Conservation (phyloP, 225 moss, liverwort and hornwort genomes). For the Marchantia paleacea region DNA sequence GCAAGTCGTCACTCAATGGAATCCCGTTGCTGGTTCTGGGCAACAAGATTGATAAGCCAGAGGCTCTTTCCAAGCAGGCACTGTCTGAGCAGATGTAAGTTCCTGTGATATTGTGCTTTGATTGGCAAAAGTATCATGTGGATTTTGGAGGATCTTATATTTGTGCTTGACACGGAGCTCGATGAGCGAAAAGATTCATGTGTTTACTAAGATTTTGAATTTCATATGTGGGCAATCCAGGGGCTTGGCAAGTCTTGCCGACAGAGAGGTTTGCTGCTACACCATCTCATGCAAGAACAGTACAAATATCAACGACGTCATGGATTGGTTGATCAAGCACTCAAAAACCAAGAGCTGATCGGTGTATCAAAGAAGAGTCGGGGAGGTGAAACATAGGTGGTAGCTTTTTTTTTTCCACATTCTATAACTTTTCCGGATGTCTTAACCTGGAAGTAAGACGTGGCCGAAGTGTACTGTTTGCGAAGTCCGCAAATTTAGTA, state of each 20-base stretch:
- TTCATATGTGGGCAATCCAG: conserved; percentile 30
- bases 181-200: background rate
- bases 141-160: background rate
- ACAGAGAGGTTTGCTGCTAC: conserved; percentile 92
- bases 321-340: conserved; percentile 98
- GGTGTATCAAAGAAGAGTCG: conserved; percentile 1
- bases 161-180: background rate
- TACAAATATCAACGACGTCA: conserved; percentile 87
- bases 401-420: conserved; percentile 9
- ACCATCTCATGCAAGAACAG: conserved; percentile 94
- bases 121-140: background rate
- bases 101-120: background rate
- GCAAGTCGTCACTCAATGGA: conserved; percentile 81
- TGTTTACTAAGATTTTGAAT: background rate
- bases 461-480: conserved; percentile 10
- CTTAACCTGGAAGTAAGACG: conserved; percentile 12
- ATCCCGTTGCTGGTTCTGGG: conserved; percentile 92
- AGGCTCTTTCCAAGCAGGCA: conserved; percentile 75
- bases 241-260: conserved; percentile 57
- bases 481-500: conserved; percentile 13
- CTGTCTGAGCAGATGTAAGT: conserved; percentile 79
- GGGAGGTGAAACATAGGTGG: conserved; percentile 10
- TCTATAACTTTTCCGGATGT: background rate
- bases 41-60: conserved; percentile 95
- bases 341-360: conserved; percentile 94